These are phyloP conservation scores for Tulasnella sp. DNA, from an alignment of 768 basidiomycete genomes.

Conservation along the genomic window DNA sequence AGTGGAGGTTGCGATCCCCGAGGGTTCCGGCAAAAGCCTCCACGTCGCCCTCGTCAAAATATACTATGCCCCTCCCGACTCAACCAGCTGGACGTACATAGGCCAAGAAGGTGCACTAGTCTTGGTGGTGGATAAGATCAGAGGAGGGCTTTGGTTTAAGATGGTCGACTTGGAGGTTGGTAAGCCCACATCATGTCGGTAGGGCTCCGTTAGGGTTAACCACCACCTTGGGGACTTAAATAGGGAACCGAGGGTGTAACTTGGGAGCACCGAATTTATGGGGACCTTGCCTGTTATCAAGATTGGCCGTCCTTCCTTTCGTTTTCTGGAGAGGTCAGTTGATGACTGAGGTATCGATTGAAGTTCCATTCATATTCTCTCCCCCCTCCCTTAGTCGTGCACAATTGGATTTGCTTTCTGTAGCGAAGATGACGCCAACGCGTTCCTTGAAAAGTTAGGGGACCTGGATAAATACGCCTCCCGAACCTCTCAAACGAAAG, in stretches of 20 bases:
- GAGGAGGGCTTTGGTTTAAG: slow-evolving; percentile 58
- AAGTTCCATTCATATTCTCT: neutral
- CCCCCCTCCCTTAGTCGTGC: slow-evolving; percentile 71
- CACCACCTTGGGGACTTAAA: neutral
- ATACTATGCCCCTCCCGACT: slow-evolving; percentile 82
- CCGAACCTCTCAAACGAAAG: slow-evolving; percentile 36
- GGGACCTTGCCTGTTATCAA: slow-evolving; percentile 70
- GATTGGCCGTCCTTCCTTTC: slow-evolving; percentile 91
- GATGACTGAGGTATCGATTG: neutral
- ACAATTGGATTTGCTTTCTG: slow-evolving; percentile 90
- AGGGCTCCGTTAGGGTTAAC: neutral
- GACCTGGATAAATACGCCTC: slow-evolving; percentile 58
- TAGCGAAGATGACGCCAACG: slow-evolving; percentile 76
- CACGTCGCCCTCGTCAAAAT: slow-evolving; percentile 77
- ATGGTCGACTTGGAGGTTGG: slow-evolving; percentile 66
- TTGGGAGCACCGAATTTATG: slow-evolving; percentile 91
- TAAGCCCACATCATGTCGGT: neutral
- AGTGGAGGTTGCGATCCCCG: slow-evolving; percentile 59
- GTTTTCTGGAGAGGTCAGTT: slow-evolving; percentile 82
- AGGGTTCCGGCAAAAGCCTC: slow-evolving; percentile 65
- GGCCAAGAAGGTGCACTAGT: slow-evolving; percentile 84
- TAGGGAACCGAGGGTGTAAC: slow-evolving; percentile 77
- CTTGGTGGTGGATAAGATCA: slow-evolving; percentile 58
- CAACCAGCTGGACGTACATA: slow-evolving; percentile 74
- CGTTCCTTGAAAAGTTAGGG: slow-evolving; percentile 79